Evolutionary conservation across 1,284 basidiomycete species (phyloP).

Genomic region (Porodaedalea pini): DNA sequence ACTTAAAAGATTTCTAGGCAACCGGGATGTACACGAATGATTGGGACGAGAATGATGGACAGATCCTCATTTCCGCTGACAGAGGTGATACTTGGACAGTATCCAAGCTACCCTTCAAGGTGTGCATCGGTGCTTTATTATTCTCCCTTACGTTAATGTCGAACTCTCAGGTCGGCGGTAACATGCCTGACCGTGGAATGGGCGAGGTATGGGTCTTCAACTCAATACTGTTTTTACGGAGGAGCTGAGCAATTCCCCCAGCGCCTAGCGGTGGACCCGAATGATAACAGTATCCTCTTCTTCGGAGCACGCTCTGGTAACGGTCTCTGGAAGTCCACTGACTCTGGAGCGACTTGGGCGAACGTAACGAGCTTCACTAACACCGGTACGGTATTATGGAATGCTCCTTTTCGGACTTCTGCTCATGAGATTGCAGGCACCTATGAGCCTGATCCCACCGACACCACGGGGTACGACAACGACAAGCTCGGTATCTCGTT

Average conservation of each 20-base stretch:
- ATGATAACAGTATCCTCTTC: constrained; percentile 55
- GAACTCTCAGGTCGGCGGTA: constrained; percentile 36
- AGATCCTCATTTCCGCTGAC: constrained; percentile 59
- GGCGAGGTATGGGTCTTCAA: too few species aligned
- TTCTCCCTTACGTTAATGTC: constrained; percentile 30
- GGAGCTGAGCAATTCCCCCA: too few species aligned
- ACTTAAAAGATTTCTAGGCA: constrained; percentile 36
- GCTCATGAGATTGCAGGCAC: constrained; percentile 38
- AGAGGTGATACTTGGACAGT: constrained; percentile 51
- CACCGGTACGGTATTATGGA: constrained; percentile 35
- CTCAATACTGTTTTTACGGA: too few species aligned
- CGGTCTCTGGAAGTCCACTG: constrained; percentile 61
- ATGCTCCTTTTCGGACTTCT: neutral
- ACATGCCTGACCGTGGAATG: constrained; percentile 64
- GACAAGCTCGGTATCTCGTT: constrained; percentile 58
- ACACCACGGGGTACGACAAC: constrained; percentile 52
- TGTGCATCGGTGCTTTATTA: constrained; percentile 24
- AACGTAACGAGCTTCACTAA: constrained; percentile 55
- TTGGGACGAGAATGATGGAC: constrained; percentile 63
- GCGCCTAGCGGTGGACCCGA: constrained; percentile 62
- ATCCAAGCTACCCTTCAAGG: constrained; percentile 56
- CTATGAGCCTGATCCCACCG: constrained; percentile 52
- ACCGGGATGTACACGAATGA: constrained; percentile 65
- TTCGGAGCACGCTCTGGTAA: constrained; percentile 62
- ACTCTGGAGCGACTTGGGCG: constrained; percentile 53